Evolutionary conservation across 139 green algal genomes (phyloP).

Genomic region (Closterium sp.): DNA sequence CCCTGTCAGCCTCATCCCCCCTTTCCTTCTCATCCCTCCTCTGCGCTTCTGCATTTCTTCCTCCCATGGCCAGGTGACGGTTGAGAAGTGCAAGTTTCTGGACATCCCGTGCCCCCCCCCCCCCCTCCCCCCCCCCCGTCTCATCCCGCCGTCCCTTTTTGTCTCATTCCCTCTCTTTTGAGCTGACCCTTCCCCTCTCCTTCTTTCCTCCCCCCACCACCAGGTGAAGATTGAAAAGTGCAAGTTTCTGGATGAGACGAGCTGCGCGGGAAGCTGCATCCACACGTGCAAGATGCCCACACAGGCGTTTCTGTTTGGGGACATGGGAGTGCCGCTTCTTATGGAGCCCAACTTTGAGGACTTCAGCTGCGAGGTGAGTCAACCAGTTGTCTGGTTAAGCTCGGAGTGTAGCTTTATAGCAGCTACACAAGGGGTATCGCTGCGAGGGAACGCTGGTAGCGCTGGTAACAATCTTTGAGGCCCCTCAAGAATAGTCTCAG

Average conservation of each 20-base stretch:
- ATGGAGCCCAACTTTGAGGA: constrained; percentile 51
- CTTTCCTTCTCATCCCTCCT: background rate
- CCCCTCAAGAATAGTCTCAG: too few relatives aligned
- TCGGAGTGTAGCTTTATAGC: too few relatives aligned
- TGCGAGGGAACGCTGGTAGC: too few relatives aligned
- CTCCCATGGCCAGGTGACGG: background rate
- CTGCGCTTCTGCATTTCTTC: too few relatives aligned
- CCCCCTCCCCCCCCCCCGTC: too few relatives aligned
- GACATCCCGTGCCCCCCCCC: background rate
- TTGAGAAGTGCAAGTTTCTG: background rate
- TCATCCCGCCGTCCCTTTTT: too few relatives aligned
- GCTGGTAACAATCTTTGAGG: too few relatives aligned
- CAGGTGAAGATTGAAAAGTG: background rate
- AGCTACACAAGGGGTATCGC: too few relatives aligned
- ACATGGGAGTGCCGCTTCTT: constrained; percentile 40
- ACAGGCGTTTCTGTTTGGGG: constrained; percentile 38
- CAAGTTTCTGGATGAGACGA: constrained; percentile 41
- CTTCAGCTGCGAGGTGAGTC: constrained; percentile 40
- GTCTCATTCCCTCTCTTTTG: background rate
- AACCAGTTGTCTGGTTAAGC: background rate
- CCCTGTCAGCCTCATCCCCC: background rate
- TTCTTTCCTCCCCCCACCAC: background rate
- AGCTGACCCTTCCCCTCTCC: background rate
- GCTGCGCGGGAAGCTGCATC: constrained; percentile 41
- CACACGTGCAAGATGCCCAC: constrained; percentile 52